These are phyloP conservation scores for Copromyces sp. DNA, from an alignment of 495 filamentous ascomycete genomes.

Conservation along the genomic window DNA sequence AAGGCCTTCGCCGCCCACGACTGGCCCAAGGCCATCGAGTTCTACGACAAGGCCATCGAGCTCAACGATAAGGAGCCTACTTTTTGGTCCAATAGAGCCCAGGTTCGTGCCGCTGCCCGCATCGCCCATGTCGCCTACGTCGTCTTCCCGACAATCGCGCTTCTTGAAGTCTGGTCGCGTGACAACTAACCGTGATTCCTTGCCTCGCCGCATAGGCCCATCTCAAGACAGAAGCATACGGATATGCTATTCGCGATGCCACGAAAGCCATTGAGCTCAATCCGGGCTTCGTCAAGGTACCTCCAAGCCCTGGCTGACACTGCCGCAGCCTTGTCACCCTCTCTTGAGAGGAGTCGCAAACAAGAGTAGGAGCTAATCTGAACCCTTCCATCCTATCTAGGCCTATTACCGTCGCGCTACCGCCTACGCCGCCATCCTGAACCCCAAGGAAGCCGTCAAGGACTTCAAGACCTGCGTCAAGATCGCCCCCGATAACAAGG, in stretches of 20 bases:
- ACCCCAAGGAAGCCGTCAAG: conserved; percentile 73
- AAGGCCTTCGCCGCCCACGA: conserved; percentile 81
- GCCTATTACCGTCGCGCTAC: conserved; percentile 93
- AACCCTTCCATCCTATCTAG: conserved; percentile 30
- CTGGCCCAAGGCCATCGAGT: conserved; percentile 75
- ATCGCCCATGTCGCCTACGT: background rate
- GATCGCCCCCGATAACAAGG: conserved; percentile 76
- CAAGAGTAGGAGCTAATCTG: background rate
- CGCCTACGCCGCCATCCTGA: conserved; percentile 80
- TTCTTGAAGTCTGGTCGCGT: conserved; percentile 26
- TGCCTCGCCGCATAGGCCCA: conserved; percentile 50
- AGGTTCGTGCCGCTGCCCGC: conserved; percentile 45
- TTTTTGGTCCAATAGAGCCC: conserved; percentile 88
- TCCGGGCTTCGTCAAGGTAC: conserved; percentile 75
- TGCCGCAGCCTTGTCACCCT: background rate
- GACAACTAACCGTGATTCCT: conserved; percentile 26
- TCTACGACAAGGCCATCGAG: conserved; percentile 85
- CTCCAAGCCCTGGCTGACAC: background rate
- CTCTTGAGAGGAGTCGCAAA: background rate
- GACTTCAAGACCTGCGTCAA: conserved; percentile 90
- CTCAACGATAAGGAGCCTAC: conserved; percentile 73
- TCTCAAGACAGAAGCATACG: conserved; percentile 91
- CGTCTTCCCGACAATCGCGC: background rate
- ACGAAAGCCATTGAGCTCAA: conserved; percentile 91
- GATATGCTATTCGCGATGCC: conserved; percentile 84